These are phyloP conservation scores for Nicotiana tomentosiformis DNA, from an alignment of 257 asterid species.

Conservation along the genomic window DNA sequence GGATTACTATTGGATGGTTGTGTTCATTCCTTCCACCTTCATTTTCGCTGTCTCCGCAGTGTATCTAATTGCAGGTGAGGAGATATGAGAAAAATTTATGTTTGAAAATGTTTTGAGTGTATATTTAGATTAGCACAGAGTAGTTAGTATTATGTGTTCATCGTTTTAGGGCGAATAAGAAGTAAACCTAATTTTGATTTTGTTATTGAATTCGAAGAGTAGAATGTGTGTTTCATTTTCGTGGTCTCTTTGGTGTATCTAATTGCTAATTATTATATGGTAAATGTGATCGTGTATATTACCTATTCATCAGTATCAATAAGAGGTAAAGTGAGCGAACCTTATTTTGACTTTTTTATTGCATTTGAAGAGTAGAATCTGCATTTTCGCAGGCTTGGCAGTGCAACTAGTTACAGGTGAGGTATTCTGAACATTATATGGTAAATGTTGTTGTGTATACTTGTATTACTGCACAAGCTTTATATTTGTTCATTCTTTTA, in stretches of 20 bases:
- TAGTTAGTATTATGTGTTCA: neutral
- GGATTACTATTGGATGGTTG: slow-evolving; percentile 95
- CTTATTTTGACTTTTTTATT: neutral
- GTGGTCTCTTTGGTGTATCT: neutral
- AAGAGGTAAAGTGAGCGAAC: too few relatives aligned
- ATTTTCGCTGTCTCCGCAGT: slow-evolving; percentile 44
- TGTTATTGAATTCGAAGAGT: neutral
- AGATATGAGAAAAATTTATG: slow-evolving; percentile 4
- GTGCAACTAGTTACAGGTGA: neutral
- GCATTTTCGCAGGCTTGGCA: neutral
- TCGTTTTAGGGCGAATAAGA: neutral
- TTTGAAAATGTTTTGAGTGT: neutral
- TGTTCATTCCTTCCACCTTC: slow-evolving; percentile 64
- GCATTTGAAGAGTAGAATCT: neutral
- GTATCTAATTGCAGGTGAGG: slow-evolving; percentile 68
- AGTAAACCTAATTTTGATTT: neutral
- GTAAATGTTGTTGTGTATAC: neutral
- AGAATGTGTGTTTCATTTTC: neutral
- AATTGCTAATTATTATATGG: neutral
- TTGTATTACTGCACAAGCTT: neutral
- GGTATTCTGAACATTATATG: neutral
- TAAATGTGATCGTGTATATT: neutral
- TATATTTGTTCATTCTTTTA: neutral
- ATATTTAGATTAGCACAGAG: neutral
- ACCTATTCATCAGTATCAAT: too few relatives aligned